phyloP scores from a whole-genome alignment of 192 early-diverging fungal species.

The Coemansia sp. region DNA sequence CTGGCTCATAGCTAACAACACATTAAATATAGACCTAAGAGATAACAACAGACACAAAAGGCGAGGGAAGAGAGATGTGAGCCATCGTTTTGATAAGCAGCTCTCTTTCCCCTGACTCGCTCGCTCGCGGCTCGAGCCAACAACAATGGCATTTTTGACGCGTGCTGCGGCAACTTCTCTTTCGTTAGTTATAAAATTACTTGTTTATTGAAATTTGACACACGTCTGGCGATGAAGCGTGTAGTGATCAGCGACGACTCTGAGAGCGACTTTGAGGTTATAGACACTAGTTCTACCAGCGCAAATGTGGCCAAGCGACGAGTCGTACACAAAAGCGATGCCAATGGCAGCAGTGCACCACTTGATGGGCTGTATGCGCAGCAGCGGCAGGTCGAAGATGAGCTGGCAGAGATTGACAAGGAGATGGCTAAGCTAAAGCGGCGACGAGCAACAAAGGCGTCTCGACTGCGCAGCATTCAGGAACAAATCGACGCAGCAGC shows the following conservation, averaged over 20 bases:
- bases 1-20: background rate
- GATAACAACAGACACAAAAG: background rate
- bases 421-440: slow-evolving; percentile 34
- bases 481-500: slow-evolving; percentile 27
- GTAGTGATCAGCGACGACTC: slow-evolving; percentile 6
- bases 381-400: slow-evolving; percentile 13
- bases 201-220: background rate
- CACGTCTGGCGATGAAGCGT: slow-evolving; percentile 2
- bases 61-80: background rate
- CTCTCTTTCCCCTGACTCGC: background rate
- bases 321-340: background rate
- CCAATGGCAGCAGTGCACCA: background rate
- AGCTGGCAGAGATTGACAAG: slow-evolving; percentile 29
- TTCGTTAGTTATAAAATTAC: background rate
- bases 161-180: background rate
- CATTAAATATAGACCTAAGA: background rate
- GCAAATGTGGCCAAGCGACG: background rate
- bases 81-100: background rate
- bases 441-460: slow-evolving; percentile 14
- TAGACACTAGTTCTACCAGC: background rate
- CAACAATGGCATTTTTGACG: background rate
- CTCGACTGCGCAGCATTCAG: slow-evolving; percentile 11
- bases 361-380: slow-evolving; percentile 1
- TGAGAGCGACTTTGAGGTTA: slow-evolving; percentile 10
- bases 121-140: background rate